Percentiles rank a stretch among this genome's conserved stretches.
Evolutionary conservation across 208 protist genomes (phyloP).

Genomic region (Crithidia brevicula): DNA sequence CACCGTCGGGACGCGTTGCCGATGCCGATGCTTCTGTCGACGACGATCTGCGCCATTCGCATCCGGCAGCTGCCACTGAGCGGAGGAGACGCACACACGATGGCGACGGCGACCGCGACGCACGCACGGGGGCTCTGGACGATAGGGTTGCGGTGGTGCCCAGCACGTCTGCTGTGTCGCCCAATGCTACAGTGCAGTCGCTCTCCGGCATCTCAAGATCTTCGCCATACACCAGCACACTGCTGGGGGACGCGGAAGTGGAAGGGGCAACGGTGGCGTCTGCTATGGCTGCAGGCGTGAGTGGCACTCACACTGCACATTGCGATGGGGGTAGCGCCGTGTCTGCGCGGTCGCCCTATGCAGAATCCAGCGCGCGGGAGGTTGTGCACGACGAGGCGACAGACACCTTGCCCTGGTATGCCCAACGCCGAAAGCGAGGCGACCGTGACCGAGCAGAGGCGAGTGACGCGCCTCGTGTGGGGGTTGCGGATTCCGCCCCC

Average conservation of each 20-base stretch:
- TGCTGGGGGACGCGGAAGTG: constrained; percentile 25
- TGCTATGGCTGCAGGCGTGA: background rate
- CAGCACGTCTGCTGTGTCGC: constrained; percentile 11
- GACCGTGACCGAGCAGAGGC: background rate
- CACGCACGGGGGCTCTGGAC: background rate
- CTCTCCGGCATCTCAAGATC: constrained; percentile 72
- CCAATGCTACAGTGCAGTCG: constrained; percentile 52
- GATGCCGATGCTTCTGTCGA: too few species aligned
- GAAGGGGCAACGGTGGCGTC: constrained; percentile 6
- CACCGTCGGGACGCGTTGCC: too few species aligned
- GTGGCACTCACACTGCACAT: background rate
- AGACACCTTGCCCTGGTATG: background rate
- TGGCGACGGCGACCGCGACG: too few species aligned
- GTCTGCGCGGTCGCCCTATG: background rate
- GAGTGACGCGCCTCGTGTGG: too few species aligned
- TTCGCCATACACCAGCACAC: constrained; percentile 64
- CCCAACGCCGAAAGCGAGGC: background rate
- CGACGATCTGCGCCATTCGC: too few species aligned
- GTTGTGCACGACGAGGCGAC: background rate
- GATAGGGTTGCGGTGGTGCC: background rate
- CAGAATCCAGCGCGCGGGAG: background rate
- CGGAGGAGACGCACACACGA: too few species aligned
- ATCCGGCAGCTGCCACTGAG: too few species aligned
- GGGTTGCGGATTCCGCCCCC: too few species aligned
- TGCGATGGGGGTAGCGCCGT: background rate